These are phyloP conservation scores for Polygonum maritimum DNA, from an alignment of 148 eudicot genomes.

Conservation along the genomic window DNA sequence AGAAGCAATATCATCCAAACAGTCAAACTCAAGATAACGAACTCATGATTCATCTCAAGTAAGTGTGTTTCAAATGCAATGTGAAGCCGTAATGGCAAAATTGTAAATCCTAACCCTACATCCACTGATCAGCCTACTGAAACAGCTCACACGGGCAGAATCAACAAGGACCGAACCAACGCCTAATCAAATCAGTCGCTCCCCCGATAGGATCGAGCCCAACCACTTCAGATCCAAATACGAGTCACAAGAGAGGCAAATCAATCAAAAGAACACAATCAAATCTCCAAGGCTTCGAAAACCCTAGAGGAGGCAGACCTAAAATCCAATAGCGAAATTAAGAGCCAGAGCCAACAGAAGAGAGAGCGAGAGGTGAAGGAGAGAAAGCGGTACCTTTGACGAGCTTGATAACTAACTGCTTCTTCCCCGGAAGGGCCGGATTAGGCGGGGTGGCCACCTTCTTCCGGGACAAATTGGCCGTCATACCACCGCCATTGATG, in stretches of 20 bases:
- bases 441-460: slow-evolving; percentile 79
- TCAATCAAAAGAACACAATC: background rate
- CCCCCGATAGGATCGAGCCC: background rate
- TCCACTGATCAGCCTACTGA: background rate
- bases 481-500: slow-evolving; percentile 21
- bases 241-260: background rate
- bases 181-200: background rate
- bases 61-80: no score
- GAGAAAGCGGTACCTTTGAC: slow-evolving; percentile 44
- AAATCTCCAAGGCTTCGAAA: background rate
- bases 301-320: background rate
- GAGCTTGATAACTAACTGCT: slow-evolving; percentile 83
- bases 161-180: background rate
- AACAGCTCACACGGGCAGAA: background rate
- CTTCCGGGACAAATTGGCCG: slow-evolving; percentile 73
- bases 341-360: background rate
- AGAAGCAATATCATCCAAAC: background rate
- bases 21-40: background rate
- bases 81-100: no score
- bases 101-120: background rate
- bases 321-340: background rate
- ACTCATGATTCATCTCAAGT: no score
- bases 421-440: slow-evolving; percentile 27
- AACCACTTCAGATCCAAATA: background rate
- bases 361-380: background rate